These are phyloP conservation scores for Candida frijolesensis DNA, from an alignment of 1,139 yeast genomes.

Conservation along the genomic window DNA sequence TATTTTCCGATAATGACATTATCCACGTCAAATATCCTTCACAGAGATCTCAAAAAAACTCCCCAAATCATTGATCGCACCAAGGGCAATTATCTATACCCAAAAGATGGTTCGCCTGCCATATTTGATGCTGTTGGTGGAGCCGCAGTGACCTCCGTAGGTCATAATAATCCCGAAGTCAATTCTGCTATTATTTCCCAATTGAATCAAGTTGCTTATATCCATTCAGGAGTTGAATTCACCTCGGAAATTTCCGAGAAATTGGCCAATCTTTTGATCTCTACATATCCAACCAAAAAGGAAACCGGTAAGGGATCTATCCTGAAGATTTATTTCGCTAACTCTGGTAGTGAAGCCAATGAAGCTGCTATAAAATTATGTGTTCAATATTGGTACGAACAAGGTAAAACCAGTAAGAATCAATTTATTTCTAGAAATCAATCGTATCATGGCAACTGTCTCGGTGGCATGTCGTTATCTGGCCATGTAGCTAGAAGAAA, in stretches of 20 bases:
- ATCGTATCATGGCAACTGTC: conserved; percentile 25
- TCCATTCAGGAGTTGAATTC: conserved; percentile 14
- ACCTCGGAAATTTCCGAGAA: conserved; percentile 14
- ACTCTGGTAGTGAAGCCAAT: conserved; percentile 21
- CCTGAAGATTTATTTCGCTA: conserved; percentile 14
- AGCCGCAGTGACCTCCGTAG: conserved; percentile 31
- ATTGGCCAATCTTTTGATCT: conserved; percentile 14
- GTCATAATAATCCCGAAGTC: conserved; percentile 26
- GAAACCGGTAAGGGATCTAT: conserved; percentile 6
- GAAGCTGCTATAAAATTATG: conserved; percentile 24
- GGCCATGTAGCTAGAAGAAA: conserved; percentile 18
- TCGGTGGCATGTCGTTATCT: conserved; percentile 21
- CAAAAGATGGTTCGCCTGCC: conserved; percentile 16
- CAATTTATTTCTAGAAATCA: conserved; percentile 20
- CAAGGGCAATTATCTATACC: conserved; percentile 17
- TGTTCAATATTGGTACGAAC: conserved; percentile 21
- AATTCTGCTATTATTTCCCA: conserved; percentile 21
- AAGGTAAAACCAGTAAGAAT: conserved; percentile 18
- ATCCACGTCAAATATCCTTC: conserved; percentile 1
- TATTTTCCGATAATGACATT: not conserved
- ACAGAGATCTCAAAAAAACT: not conserved
- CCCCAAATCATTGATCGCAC: conserved; percentile 1
- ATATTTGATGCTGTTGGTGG: conserved; percentile 32
- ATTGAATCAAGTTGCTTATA: conserved; percentile 16
- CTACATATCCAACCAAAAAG: not conserved